phyloP scores from a whole-genome alignment of 768 basidiomycete genomes.

The Rickenella mellea region DNA sequence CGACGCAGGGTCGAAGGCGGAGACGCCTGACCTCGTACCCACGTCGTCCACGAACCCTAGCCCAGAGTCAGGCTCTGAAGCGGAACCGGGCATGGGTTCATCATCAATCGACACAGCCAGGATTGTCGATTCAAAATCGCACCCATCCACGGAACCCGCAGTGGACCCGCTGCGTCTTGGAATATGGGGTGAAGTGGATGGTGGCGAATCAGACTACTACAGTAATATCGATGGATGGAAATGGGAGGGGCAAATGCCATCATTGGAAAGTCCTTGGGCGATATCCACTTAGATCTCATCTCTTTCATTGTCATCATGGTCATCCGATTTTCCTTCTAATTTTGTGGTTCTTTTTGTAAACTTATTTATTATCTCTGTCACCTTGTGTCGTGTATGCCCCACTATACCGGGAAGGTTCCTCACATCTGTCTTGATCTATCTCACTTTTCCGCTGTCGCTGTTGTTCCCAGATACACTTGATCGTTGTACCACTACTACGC shows the following conservation, averaged over 20 bases:
- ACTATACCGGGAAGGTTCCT: not conserved
- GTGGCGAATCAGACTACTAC: conserved; percentile 66
- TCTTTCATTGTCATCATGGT: conserved; percentile 3
- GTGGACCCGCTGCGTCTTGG: conserved; percentile 48
- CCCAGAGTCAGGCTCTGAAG: conserved; percentile 64
- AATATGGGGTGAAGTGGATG: conserved; percentile 62
- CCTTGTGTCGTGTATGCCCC: conserved; percentile 6
- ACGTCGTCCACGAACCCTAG: conserved; percentile 70
- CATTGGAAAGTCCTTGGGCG: conserved; percentile 64
- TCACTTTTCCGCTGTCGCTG: not conserved
- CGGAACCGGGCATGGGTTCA: conserved; percentile 35
- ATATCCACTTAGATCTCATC: conserved; percentile 47
- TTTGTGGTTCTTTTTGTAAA: conserved; percentile 28
- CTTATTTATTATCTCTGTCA: conserved; percentile 17
- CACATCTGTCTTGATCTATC: not conserved
- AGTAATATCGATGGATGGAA: conserved; percentile 46
- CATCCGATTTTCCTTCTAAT: conserved; percentile 14
- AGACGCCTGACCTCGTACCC: conserved; percentile 63
- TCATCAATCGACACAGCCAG: conserved; percentile 31
- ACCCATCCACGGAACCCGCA: conserved; percentile 29
- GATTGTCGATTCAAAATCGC: conserved; percentile 31
- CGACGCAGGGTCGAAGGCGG: conserved; percentile 50
- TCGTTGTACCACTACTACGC: not conserved
- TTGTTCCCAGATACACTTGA: not conserved
- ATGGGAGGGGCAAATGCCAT: conserved; percentile 62